Evolutionary conservation across 345 rosid genomes (phyloP).

Genomic region (Diplotaxis tenuifolia): DNA sequence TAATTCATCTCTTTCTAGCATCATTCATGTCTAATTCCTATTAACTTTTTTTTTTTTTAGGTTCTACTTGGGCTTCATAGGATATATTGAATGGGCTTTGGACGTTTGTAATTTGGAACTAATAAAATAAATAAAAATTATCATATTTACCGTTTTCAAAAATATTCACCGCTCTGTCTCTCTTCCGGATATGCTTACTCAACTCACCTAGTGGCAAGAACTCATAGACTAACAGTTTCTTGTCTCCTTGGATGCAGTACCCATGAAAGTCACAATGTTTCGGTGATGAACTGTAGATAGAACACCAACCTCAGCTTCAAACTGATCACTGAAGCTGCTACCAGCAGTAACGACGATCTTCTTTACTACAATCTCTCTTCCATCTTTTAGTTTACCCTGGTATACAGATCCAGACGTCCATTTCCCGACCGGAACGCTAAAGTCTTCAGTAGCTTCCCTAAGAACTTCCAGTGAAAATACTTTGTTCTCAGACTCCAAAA

Average conservation of each 20-base stretch:
- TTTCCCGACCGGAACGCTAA: not conserved
- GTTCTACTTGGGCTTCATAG: too few relatives aligned
- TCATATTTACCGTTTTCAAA: too few relatives aligned
- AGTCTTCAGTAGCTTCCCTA: not conserved
- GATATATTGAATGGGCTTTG: too few relatives aligned
- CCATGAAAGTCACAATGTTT: not conserved
- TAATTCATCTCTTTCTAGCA: too few relatives aligned
- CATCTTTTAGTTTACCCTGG: not conserved
- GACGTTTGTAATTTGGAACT: too few relatives aligned
- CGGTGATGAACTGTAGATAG: not conserved
- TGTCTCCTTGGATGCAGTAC: not conserved
- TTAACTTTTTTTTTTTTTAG: too few relatives aligned
- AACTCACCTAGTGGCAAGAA: not conserved
- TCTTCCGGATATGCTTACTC: not conserved
- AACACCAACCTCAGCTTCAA: not conserved
- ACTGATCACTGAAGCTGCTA: not conserved
- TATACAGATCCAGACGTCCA: not conserved
- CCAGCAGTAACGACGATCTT: not conserved
- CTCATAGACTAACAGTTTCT: not conserved
- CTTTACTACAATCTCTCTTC: not conserved
- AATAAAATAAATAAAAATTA: too few relatives aligned
- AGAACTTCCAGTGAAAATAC: not conserved
- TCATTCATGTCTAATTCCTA: too few relatives aligned
- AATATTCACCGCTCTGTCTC: not conserved
- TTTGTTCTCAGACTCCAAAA: not conserved